Evolutionary conservation across 495 filamentous ascomycete species (phyloP).

Genomic region (Ascodesmis nigricans): DNA sequence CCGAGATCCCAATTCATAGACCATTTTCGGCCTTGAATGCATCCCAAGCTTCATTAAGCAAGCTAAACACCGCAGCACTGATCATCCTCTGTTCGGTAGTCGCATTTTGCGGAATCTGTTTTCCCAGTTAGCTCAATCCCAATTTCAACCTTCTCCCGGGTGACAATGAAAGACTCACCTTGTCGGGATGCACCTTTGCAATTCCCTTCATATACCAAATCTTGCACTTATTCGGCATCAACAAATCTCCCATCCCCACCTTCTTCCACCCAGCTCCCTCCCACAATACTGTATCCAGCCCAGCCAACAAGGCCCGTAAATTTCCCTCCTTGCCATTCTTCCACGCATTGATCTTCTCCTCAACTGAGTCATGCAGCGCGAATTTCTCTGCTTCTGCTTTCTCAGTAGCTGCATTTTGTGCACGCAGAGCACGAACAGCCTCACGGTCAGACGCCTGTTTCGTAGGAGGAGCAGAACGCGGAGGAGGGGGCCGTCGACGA

Average conservation of each 20-base stretch:
- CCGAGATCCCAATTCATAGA: slow-evolving; percentile 29
- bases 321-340: slow-evolving; percentile 79
- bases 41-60: slow-evolving; percentile 95
- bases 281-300: slow-evolving; percentile 78
- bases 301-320: slow-evolving; percentile 66
- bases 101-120: slow-evolving; percentile 61
- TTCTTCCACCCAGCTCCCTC: slow-evolving; percentile 87
- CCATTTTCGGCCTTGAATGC: slow-evolving; percentile 86
- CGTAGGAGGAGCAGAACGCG: slow-evolving; percentile 14
- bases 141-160: background rate
- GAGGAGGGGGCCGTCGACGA: slow-evolving; percentile 22
- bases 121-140: slow-evolving; percentile 7
- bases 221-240: slow-evolving; percentile 83
- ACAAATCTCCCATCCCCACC: slow-evolving; percentile 74
- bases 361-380: slow-evolving; percentile 62
- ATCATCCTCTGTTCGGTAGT: slow-evolving; percentile 93
- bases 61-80: slow-evolving; percentile 69
- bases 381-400: slow-evolving; percentile 79
- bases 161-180: slow-evolving; percentile 38
- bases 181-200: slow-evolving; percentile 94
- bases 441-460: too few species aligned
- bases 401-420: slow-evolving; percentile 63
- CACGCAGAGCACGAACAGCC: slow-evolving; percentile 58
- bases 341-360: slow-evolving; percentile 56
- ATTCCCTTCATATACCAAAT: slow-evolving; percentile 97